Conservation (phyloP, 306 rosid genomes). For the Medicago lupulina region DNA sequence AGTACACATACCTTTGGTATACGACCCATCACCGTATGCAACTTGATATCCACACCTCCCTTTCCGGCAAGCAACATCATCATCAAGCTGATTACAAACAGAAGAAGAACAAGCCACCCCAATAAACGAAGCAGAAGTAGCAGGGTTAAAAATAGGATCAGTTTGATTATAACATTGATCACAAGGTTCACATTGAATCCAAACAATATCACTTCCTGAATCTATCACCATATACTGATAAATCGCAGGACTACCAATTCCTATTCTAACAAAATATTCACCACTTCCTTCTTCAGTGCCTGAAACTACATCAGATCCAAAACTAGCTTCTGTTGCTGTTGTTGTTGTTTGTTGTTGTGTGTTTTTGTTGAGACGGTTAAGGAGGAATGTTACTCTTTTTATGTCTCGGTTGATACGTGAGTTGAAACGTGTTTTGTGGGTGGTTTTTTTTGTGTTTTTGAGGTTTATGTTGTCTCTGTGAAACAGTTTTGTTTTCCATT, state of each 20-base stretch:
- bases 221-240: slow-evolving; percentile 82
- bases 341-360: background rate
- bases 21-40: slow-evolving; percentile 86
- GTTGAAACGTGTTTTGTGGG: slow-evolving; percentile 41
- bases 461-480: slow-evolving; percentile 63
- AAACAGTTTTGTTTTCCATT: slow-evolving; percentile 59
- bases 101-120: slow-evolving; percentile 70
- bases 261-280: slow-evolving; percentile 81
- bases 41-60: slow-evolving; percentile 80
- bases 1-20: slow-evolving; percentile 46
- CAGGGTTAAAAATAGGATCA: slow-evolving; percentile 89
- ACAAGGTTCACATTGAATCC: slow-evolving; percentile 95
- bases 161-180: slow-evolving; percentile 75
- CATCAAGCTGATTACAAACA: slow-evolving; percentile 71
- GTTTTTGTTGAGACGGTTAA: slow-evolving; percentile 22
- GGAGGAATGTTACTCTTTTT: slow-evolving; percentile 54
- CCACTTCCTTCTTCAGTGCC: slow-evolving; percentile 87
- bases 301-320: slow-evolving; percentile 81
- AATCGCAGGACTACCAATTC: slow-evolving; percentile 79
- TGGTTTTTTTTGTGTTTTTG: background rate
- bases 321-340: slow-evolving; percentile 38
- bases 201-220: slow-evolving; percentile 85
- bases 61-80: slow-evolving; percentile 56
- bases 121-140: slow-evolving; percentile 64
- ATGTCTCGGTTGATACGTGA: slow-evolving; percentile 66